Evolutionary conservation across 441 rosid genomes (phyloP).

Genomic region (Capsella rubella): DNA sequence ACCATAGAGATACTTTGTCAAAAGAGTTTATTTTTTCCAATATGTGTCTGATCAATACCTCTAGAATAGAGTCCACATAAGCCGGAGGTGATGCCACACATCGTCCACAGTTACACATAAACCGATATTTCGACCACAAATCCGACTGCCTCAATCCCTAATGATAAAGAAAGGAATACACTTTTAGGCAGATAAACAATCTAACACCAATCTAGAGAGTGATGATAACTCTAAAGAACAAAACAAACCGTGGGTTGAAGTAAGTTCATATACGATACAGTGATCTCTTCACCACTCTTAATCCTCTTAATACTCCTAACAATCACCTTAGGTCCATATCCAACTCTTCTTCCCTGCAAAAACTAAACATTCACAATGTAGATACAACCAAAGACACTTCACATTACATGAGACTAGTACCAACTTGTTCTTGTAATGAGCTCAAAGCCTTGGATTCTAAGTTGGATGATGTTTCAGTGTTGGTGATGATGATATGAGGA

Average conservation of each 20-base stretch:
- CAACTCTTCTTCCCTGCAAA: conserved; percentile 36
- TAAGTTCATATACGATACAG: conserved; percentile 76
- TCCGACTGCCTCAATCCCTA: conserved; percentile 73
- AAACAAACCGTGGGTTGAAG: conserved; percentile 70
- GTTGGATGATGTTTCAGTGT: conserved; percentile 9
- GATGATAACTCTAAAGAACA: not conserved
- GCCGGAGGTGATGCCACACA: conserved; percentile 58
- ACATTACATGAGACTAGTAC: not conserved
- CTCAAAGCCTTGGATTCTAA: not conserved
- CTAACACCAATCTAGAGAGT: not conserved
- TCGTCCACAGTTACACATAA: conserved; percentile 67
- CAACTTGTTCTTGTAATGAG: not conserved
- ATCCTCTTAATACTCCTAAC: conserved; percentile 72
- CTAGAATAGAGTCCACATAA: conserved; percentile 65
- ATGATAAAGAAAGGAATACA: not conserved
- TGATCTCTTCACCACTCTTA: conserved; percentile 65
- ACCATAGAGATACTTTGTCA: not conserved
- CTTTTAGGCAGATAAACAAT: not conserved
- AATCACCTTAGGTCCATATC: conserved; percentile 60
- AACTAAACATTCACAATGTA: not conserved
- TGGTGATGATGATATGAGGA: conserved; percentile 36
- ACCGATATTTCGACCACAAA: conserved; percentile 70
- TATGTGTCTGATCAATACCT: conserved; percentile 47
- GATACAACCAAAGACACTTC: not conserved
- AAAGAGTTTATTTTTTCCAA: not conserved